Evolutionary conservation across 2,329 filamentous ascomycete species (phyloP), one percentile per base, ranked within the genome.

Genomic region (Paraphoma chrysanthemicola): DNA sequence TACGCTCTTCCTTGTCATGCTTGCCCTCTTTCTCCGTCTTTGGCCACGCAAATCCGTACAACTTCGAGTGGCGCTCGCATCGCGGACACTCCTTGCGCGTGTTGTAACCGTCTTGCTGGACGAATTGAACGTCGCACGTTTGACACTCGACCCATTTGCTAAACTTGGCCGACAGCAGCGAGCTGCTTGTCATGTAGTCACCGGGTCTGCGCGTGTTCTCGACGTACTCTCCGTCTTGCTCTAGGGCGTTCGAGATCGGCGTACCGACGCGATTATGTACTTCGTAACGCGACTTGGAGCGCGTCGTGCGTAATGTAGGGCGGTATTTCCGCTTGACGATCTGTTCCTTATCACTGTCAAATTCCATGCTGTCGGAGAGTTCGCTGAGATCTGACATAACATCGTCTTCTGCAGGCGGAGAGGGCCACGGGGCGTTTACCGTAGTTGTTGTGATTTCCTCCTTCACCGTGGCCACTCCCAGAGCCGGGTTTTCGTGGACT

Each of bases 21-120:
- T 87, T 86, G 0, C 91, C 91, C 28, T 90, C 87, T 59, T 84
- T 90, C 57, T 97, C 90, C 0, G 95, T 98, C 81, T 99, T 97
- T 6, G 95, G 95, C 95, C 95, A 99, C 54, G 90, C 83, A 71
- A 91, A 97, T 0, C 96, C 96, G 73, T 98, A 99, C 0, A 99
- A 80, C 79, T 96, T 98, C 14, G 91, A 96, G 72, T 99, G 95
- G 0, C 95, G 87, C 79, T 99, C 95, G 76, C 95, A 99, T 6
- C 95, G 87, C 4, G 92, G 93, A 74, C 95, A 99, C 14, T 92
- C 90, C 47, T 90, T 88, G 50, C 90, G 87, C 1, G 93, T 97
- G 63, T 67, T 89, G 74, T 96, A 97, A 0, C 92, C 92, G 62
- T 98, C 90, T 41, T 87, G 84, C 75, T 98, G 94, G 6, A 98